Evolutionary conservation across 2,329 filamentous ascomycete genomes (phyloP).

Genomic region (Verticillium albo-atrum): DNA sequence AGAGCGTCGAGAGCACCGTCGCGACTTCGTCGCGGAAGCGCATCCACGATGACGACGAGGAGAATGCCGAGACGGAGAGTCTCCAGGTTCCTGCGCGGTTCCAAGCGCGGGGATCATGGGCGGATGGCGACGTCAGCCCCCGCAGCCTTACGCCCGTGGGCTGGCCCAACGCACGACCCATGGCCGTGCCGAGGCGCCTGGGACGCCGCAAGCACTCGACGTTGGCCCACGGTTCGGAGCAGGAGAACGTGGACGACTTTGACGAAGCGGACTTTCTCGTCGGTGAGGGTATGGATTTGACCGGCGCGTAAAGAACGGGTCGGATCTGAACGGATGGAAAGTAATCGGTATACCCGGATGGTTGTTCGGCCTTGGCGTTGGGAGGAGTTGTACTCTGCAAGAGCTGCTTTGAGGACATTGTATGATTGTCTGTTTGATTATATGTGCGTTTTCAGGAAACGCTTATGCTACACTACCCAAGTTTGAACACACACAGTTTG

Average conservation of each 20-base stretch:
- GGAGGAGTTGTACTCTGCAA: slow-evolving; percentile 11
- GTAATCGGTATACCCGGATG: not conserved
- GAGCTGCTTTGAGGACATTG: slow-evolving; percentile 14
- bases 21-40: slow-evolving; percentile 38
- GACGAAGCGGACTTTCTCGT: slow-evolving; percentile 65
- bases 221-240: slow-evolving; percentile 19
- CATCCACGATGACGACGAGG: slow-evolving; percentile 38
- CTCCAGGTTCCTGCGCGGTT: not conserved
- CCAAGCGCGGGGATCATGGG: slow-evolving; percentile 17
- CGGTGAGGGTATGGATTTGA: slow-evolving; percentile 37
- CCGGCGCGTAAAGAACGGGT: slow-evolving; percentile 17
- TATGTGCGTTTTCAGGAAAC: not conserved
- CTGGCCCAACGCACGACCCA: slow-evolving; percentile 35
- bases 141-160: slow-evolving; percentile 30
- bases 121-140: slow-evolving; percentile 35
- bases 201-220: slow-evolving; percentile 9
- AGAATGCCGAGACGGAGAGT: slow-evolving; percentile 19
- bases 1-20: slow-evolving; percentile 37
- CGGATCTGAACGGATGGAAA: not conserved
- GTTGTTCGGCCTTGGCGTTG: not conserved
- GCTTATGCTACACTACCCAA: not conserved
- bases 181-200: slow-evolving; percentile 41
- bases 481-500: too few species aligned
- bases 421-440: not conserved
- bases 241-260: slow-evolving; percentile 58